These are phyloP conservation scores for Psilocybe azurescens DNA, from an alignment of 768 basidiomycete species.

Conservation along the genomic window DNA sequence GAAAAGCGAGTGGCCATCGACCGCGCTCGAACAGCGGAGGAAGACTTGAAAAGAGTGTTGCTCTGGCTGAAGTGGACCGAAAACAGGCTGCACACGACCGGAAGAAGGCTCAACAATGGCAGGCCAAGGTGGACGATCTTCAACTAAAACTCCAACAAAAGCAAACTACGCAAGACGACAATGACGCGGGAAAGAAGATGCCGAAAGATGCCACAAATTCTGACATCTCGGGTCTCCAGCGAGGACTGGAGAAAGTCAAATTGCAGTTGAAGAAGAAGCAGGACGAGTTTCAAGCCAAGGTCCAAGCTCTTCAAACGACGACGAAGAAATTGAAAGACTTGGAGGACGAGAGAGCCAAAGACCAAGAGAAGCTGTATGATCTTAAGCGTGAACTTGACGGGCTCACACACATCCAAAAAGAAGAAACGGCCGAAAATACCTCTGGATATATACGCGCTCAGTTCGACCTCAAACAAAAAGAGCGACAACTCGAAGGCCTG, in stretches of 20 bases:
- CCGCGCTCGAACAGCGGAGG: constrained; percentile 10
- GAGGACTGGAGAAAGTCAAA: constrained; percentile 7
- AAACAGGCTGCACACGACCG: background rate
- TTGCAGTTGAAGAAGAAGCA: constrained; percentile 18
- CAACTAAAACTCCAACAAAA: background rate
- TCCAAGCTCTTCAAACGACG: constrained; percentile 6
- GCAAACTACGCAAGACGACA: background rate
- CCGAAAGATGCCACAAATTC: background rate
- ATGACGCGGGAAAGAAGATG: constrained; percentile 3
- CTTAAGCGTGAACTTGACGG: background rate
- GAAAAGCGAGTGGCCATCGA: constrained; percentile 4
- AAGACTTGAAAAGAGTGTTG: background rate
- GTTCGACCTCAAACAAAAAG: background rate
- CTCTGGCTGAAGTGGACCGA: constrained; percentile 2
- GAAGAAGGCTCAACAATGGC: constrained; percentile 5
- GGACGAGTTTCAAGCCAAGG: constrained; percentile 12
- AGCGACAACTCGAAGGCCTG: too few relatives aligned
- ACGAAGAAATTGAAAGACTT: constrained; percentile 1
- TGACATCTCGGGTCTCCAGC: constrained; percentile 10
- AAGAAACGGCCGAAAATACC: background rate
- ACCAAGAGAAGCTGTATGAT: background rate
- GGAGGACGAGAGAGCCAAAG: background rate
- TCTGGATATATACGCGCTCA: background rate
- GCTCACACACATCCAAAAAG: background rate
- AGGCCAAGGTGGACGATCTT: constrained; percentile 9